Evolutionary conservation across 768 basidiomycete genomes (phyloP).

Genomic region (Dioszegia aurantiaca): DNA sequence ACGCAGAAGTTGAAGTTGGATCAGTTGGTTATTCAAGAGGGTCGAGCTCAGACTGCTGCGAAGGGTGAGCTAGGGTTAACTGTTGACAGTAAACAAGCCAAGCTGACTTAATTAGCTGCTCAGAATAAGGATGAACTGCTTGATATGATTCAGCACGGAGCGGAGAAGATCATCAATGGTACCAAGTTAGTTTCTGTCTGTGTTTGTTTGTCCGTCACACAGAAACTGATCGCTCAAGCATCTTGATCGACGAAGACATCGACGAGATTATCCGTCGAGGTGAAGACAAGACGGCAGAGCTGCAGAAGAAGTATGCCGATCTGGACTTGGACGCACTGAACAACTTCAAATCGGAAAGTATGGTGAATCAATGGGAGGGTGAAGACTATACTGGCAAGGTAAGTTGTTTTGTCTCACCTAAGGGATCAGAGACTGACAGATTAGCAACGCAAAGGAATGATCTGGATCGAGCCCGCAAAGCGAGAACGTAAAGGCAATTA

Average conservation of each 20-base stretch:
- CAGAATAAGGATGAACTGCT: slow-evolving; percentile 88
- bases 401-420: slow-evolving; percentile 28
- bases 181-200: slow-evolving; percentile 60
- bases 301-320: slow-evolving; percentile 87
- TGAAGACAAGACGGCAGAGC: slow-evolving; percentile 80
- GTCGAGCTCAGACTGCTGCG: slow-evolving; percentile 65
- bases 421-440: slow-evolving; percentile 10
- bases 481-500: slow-evolving; percentile 84
- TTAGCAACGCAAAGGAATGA: slow-evolving; percentile 33
- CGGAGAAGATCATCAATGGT: slow-evolving; percentile 90
- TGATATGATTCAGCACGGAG: slow-evolving; percentile 97
- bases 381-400: slow-evolving; percentile 78
- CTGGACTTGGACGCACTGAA: slow-evolving; percentile 91
- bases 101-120: slow-evolving; percentile 55
- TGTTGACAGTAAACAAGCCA: neutral
- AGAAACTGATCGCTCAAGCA: slow-evolving; percentile 55
- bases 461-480: slow-evolving; percentile 78
- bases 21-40: slow-evolving; percentile 95
- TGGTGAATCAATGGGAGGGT: slow-evolving; percentile 86
- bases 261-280: slow-evolving; percentile 88
- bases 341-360: slow-evolving; percentile 93
- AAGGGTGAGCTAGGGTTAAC: slow-evolving; percentile 60
- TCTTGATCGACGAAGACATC: slow-evolving; percentile 81
- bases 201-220: neutral
- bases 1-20: slow-evolving; percentile 93